Conservation (phyloP, 805 yeast species). For the Sungouiozyma intestinalis region DNA sequence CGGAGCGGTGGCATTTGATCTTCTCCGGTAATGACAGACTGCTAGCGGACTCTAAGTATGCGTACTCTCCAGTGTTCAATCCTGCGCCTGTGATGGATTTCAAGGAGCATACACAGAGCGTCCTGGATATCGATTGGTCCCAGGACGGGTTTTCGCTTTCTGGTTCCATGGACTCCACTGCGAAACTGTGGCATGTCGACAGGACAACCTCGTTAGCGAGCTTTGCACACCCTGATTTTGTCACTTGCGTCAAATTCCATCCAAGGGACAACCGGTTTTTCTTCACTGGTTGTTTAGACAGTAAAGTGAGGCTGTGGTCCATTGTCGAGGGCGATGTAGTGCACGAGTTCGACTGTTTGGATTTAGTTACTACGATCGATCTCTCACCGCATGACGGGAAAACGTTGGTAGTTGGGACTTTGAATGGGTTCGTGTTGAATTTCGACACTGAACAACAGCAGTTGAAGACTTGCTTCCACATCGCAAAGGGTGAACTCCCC, state of each 20-base stretch:
- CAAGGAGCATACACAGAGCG: conserved; percentile 58
- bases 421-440: conserved; percentile 55
- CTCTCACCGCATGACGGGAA: conserved; percentile 60
- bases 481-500: conserved; percentile 9
- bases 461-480: conserved; percentile 34
- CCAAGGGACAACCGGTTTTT: conserved; percentile 83
- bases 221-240: conserved; percentile 68
- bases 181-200: conserved; percentile 76
- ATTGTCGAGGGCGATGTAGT: conserved; percentile 62
- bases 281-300: conserved; percentile 71
- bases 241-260: conserved; percentile 70
- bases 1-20: conserved; percentile 44
- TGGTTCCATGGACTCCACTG: conserved; percentile 79
- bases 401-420: conserved; percentile 62
- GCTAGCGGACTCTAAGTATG: conserved; percentile 4
- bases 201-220: conserved; percentile 50
- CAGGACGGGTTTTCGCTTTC: conserved; percentile 70
- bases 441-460: conserved; percentile 57
- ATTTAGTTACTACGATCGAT: conserved; percentile 63
- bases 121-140: conserved; percentile 79
- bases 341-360: conserved; percentile 49
- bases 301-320: conserved; percentile 67
- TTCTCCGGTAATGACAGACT: neutral
- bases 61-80: conserved; percentile 71
- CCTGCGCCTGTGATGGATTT: conserved; percentile 52